Percentiles rank a stretch among this genome's conserved stretches.
Conservation (phyloP, 371 early-diverging fungal species). For the Nematocida sp. region DNA sequence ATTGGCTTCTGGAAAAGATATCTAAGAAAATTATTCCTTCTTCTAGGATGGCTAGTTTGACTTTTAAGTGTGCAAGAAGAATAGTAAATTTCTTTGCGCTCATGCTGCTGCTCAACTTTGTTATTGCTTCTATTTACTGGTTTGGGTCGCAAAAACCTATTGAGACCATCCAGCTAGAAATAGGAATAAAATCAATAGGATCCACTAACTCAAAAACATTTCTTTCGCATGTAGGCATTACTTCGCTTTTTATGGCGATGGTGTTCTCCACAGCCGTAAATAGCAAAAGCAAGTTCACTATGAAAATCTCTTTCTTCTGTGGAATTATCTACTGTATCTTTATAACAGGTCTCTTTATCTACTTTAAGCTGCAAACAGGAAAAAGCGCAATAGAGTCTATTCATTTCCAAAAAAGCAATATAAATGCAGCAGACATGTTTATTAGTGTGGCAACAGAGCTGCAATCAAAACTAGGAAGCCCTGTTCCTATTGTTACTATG, state of each 20-base stretch:
- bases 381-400: not conserved
- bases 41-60: conserved; percentile 42
- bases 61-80: conserved; percentile 39
- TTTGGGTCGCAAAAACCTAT: no score
- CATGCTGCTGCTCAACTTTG: conserved; percentile 18
- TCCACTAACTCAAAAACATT: not conserved
- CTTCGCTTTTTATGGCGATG: conserved; percentile 40
- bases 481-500: no score
- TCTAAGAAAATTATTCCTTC: no score
- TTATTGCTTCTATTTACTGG: conserved; percentile 6
- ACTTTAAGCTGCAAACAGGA: conserved; percentile 5
- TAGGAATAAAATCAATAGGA: not conserved
- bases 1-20: conserved; percentile 1
- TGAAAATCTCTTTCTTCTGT: conserved; percentile 33
- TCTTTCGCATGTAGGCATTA: not conserved
- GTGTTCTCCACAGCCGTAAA: conserved; percentile 41
- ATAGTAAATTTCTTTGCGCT: conserved; percentile 39
- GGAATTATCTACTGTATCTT: conserved; percentile 21
- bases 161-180: no score
- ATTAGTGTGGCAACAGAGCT: not conserved
- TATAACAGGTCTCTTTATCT: conserved; percentile 6
- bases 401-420: not conserved
- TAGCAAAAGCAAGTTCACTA: conserved; percentile 54
- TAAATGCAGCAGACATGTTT: not conserved
- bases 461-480: not conserved